These are phyloP conservation scores for Macrolepiota fuliginosa DNA, from an alignment of 768 basidiomycete species.

Conservation along the genomic window DNA sequence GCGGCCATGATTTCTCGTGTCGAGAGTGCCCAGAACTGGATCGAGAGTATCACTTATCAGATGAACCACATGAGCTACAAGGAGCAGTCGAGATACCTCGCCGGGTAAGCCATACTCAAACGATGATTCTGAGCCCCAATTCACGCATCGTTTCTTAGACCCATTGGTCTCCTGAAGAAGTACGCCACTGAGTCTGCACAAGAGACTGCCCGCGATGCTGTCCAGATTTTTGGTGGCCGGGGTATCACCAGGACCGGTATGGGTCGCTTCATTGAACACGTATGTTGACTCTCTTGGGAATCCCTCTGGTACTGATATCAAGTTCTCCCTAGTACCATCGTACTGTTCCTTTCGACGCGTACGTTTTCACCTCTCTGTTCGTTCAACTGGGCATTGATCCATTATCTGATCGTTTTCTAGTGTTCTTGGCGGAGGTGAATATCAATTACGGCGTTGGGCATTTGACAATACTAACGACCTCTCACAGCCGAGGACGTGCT, in stretches of 20 bases:
- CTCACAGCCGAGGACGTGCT: slow-evolving; percentile 59
- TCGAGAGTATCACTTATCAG: slow-evolving; percentile 85
- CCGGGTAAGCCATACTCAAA: slow-evolving; percentile 47
- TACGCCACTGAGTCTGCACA: slow-evolving; percentile 73
- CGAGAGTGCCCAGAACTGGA: slow-evolving; percentile 82
- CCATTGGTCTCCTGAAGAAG: slow-evolving; percentile 80
- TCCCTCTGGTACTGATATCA: not conserved
- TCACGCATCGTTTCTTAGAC: slow-evolving; percentile 32
- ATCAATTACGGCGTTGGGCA: not conserved
- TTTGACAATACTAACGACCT: not conserved
- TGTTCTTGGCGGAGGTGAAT: slow-evolving; percentile 10
- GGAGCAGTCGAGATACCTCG: slow-evolving; percentile 69
- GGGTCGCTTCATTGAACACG: slow-evolving; percentile 15
- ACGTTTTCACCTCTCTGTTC: slow-evolving; percentile 23
- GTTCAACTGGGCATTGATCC: slow-evolving; percentile 12
- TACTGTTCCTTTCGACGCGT: slow-evolving; percentile 52
- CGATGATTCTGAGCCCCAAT: not conserved
- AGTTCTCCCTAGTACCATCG: slow-evolving; percentile 38
- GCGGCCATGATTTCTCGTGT: slow-evolving; percentile 83
- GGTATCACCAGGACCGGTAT: slow-evolving; percentile 74
- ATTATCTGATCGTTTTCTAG: not conserved
- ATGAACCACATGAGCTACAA: slow-evolving; percentile 86
- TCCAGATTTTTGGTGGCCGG: slow-evolving; percentile 80
- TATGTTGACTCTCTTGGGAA: not conserved
- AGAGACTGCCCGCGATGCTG: slow-evolving; percentile 77